Conservation (phyloP, 2,329 filamentous ascomycete species). For the Orbilia quercus region DNA sequence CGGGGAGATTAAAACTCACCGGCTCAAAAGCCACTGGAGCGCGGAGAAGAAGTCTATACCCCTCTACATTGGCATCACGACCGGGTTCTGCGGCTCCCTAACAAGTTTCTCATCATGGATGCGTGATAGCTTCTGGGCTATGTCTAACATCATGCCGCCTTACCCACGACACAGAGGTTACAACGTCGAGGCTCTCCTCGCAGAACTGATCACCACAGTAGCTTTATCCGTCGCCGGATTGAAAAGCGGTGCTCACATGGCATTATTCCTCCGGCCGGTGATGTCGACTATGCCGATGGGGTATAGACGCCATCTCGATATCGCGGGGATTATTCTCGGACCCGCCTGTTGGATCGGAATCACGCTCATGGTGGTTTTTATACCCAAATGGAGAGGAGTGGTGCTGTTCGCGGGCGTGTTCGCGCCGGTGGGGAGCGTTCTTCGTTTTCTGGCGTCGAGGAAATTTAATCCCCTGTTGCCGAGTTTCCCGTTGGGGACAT, state of each 20-base stretch:
- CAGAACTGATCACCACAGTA: slow-evolving; percentile 78
- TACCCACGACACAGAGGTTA: slow-evolving; percentile 76
- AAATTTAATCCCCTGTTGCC: slow-evolving; percentile 75
- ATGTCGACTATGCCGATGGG: slow-evolving; percentile 72
- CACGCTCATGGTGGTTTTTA: slow-evolving; percentile 76
- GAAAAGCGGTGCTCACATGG: slow-evolving; percentile 78
- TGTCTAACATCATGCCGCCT: slow-evolving; percentile 74
- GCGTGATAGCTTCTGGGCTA: slow-evolving; percentile 79
- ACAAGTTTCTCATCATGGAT: slow-evolving; percentile 91
- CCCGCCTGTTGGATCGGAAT: slow-evolving; percentile 82
- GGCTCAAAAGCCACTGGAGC: slow-evolving; percentile 30
- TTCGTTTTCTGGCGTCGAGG: slow-evolving; percentile 78
- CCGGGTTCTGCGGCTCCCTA: slow-evolving; percentile 88
- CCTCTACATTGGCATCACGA: slow-evolving; percentile 85
- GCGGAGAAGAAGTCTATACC: slow-evolving; percentile 82
- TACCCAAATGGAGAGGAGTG: slow-evolving; percentile 82
- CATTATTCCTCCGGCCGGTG: slow-evolving; percentile 67
- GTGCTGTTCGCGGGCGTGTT: slow-evolving; percentile 83
- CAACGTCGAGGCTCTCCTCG: slow-evolving; percentile 82
- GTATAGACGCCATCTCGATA: slow-evolving; percentile 73
- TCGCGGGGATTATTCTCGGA: slow-evolving; percentile 72
- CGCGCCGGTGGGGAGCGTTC: slow-evolving; percentile 80
- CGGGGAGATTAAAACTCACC: slow-evolving; percentile 63
- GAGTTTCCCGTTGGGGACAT: slow-evolving; percentile 86
- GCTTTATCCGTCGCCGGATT: slow-evolving; percentile 77